Percentiles rank a stretch among this genome's conserved stretches.
phyloP scores from a whole-genome alignment of 306 rosid species.

The Vicia villosa region DNA sequence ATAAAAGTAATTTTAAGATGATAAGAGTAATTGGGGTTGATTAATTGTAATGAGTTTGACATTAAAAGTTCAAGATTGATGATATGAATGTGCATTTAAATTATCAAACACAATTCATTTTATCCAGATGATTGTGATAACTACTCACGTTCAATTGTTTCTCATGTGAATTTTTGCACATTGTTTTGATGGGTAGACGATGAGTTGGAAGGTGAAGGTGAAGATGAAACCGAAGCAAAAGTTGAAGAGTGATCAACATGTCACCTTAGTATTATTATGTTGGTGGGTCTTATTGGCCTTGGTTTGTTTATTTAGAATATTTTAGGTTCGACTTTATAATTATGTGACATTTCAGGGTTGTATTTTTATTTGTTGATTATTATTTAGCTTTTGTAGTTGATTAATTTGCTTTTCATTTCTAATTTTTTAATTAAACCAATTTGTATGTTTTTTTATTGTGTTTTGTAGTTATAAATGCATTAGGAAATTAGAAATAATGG shows the following conservation, averaged over 20 bases:
- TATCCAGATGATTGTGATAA: not conserved
- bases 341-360: not conserved
- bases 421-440: not conserved
- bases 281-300: not conserved
- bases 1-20: not conserved
- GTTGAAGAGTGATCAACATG: not conserved
- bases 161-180: not conserved
- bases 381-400: not conserved
- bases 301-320: not conserved
- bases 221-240: not conserved
- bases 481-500: too few species aligned
- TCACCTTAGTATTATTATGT: too few species aligned
- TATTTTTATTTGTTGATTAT: not conserved
- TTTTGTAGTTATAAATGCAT: not conserved
- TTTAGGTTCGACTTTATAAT: not conserved
- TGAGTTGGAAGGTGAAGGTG: not conserved
- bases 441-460: not conserved
- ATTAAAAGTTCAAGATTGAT: too few species aligned
- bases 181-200: not conserved
- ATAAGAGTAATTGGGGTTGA: not conserved
- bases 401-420: not conserved
- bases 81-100: not conserved
- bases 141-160: not conserved
- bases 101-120: not conserved
- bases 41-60: not conserved